Evolutionary conservation across 768 basidiomycete species (phyloP).

Genomic region (Galerina marginata): DNA sequence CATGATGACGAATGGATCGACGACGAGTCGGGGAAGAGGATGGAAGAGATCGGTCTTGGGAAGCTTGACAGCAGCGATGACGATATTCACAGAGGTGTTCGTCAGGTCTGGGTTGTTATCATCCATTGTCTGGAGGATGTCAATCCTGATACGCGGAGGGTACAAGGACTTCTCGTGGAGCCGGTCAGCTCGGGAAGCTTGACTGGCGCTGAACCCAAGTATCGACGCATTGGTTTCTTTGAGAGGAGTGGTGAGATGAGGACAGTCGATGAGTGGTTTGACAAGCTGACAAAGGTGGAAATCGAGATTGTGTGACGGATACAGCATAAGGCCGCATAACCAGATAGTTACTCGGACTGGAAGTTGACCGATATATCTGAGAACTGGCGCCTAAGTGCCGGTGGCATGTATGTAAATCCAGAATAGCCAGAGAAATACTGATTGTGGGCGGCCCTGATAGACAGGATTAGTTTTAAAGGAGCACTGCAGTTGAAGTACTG

Average conservation of each 20-base stretch:
- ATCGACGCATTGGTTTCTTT: conserved; percentile 9
- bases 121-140: background rate
- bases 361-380: too few relatives aligned
- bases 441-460: too few relatives aligned
- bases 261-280: background rate
- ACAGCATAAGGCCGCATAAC: too few relatives aligned
- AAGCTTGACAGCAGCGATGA: conserved; percentile 5
- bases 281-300: background rate
- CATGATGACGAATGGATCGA: background rate
- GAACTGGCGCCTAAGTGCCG: too few relatives aligned
- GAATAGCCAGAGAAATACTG: too few relatives aligned
- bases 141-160: background rate
- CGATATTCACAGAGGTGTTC: background rate
- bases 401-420: too few relatives aligned
- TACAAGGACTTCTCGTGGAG: conserved; percentile 4
- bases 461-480: too few relatives aligned
- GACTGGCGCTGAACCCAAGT: background rate
- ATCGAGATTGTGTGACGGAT: background rate
- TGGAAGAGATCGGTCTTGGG: conserved; percentile 5
- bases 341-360: too few relatives aligned
- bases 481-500: too few relatives aligned
- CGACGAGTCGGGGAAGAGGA: background rate
- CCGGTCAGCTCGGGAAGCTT: background rate
- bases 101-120: background rate
- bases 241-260: background rate